These are phyloP conservation scores for Plantago rigida DNA, from an alignment of 305 asterid species.

Conservation along the genomic window DNA sequence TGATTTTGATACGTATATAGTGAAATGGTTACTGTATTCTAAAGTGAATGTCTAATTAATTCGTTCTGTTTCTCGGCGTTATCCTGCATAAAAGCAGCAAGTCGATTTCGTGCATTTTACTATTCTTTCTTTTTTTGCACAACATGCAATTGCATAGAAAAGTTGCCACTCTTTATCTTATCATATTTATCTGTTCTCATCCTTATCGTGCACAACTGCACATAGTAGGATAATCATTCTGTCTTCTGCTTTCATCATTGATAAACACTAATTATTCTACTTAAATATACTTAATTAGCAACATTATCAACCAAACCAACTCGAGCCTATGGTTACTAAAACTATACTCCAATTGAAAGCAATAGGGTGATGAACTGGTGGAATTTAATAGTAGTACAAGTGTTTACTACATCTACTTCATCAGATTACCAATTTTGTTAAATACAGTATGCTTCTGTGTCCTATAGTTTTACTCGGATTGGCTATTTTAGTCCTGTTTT, in stretches of 20 bases:
- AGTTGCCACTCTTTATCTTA: no score
- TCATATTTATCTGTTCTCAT: neutral
- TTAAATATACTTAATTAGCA: neutral
- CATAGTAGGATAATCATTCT: constrained; percentile 9
- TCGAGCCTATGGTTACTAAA: no score
- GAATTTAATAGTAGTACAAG: no score
- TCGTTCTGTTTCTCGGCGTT: neutral
- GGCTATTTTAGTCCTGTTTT: no score
- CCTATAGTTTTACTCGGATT: no score
- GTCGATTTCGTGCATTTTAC: neutral
- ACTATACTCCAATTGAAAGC: no score
- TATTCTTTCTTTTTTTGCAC: neutral
- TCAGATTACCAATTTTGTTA: no score
- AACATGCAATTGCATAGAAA: neutral
- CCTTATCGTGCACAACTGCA: neutral
- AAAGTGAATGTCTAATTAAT: neutral
- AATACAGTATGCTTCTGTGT: no score
- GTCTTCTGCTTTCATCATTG: constrained; percentile 17
- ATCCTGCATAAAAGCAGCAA: no score
- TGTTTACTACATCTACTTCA: no score
- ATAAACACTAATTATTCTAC: constrained; percentile 11
- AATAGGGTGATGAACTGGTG: no score
- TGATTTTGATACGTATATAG: constrained; percentile 9
- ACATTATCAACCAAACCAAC: no score
- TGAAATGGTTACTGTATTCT: constrained; percentile 14